phyloP scores from a whole-genome alignment of 768 basidiomycete species.

The Leccinum uliginosum region DNA sequence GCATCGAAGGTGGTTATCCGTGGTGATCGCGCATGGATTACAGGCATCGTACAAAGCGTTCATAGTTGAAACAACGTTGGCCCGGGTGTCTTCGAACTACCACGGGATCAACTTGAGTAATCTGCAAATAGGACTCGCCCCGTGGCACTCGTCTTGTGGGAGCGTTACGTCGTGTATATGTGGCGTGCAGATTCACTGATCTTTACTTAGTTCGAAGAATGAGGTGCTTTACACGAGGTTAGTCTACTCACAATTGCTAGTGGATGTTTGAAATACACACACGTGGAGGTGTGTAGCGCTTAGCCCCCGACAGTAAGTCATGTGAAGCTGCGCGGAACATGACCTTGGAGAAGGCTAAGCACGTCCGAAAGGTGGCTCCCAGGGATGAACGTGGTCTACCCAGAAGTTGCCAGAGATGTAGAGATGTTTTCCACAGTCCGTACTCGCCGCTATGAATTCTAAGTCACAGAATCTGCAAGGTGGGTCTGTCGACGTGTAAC shows the following conservation, averaged over 20 bases:
- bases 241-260: background rate
- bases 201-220: background rate
- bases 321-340: background rate
- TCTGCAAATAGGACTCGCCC: background rate
- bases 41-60: slow-evolving; percentile 43
- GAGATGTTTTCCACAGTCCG: background rate
- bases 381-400: background rate
- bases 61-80: slow-evolving; percentile 10
- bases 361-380: background rate
- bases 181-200: background rate
- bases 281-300: background rate
- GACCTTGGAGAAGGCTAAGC: background rate
- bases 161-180: background rate
- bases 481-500: slow-evolving; percentile 9
- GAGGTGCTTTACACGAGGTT: background rate
- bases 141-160: background rate
- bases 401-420: background rate
- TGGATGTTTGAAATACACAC: background rate
- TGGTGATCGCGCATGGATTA: slow-evolving; percentile 62
- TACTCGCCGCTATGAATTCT: too few species aligned
- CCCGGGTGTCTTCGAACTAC: background rate
- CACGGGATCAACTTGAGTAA: background rate
- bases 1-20: slow-evolving; percentile 43
- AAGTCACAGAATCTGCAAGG: slow-evolving; percentile 25
- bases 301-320: background rate